Evolutionary conservation across 352 stramenopile genomes (phyloP).

Genomic region (Phytopythium aichiense): DNA sequence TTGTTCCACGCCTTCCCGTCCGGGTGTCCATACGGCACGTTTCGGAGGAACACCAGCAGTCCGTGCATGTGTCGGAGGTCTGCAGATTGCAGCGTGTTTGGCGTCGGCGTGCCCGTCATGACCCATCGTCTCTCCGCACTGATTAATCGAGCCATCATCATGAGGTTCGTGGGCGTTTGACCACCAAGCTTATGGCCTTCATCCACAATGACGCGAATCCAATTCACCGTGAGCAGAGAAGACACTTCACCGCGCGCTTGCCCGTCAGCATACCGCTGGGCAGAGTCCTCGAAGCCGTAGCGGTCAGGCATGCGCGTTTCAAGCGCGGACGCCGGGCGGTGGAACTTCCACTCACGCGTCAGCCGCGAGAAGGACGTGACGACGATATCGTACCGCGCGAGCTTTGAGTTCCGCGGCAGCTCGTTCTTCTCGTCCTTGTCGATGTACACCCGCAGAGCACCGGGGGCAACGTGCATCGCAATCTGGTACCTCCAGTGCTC

Average conservation of each 20-base stretch:
- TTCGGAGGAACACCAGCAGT: slow-evolving; percentile 89
- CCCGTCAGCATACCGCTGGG: slow-evolving; percentile 53
- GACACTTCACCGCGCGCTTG: slow-evolving; percentile 46
- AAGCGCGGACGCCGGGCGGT: slow-evolving; percentile 50
- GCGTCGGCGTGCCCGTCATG: slow-evolving; percentile 97
- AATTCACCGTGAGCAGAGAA: slow-evolving; percentile 60
- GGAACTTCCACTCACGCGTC: slow-evolving; percentile 57
- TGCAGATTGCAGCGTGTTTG: slow-evolving; percentile 78
- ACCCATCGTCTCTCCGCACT: slow-evolving; percentile 89
- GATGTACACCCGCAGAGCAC: slow-evolving; percentile 39
- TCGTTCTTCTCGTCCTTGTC: slow-evolving; percentile 30
- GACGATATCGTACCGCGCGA: slow-evolving; percentile 66
- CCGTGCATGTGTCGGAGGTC: slow-evolving; percentile 89
- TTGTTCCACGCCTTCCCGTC: slow-evolving; percentile 77
- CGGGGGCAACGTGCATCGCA: slow-evolving; percentile 35
- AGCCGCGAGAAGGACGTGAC: slow-evolving; percentile 71
- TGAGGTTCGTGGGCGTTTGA: slow-evolving; percentile 56
- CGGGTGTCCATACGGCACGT: slow-evolving; percentile 77
- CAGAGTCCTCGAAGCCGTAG: slow-evolving; percentile 56
- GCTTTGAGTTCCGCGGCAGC: slow-evolving; percentile 33
- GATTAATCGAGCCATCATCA: slow-evolving; percentile 79
- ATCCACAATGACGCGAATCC: slow-evolving; percentile 93
- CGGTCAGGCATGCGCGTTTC: slow-evolving; percentile 62
- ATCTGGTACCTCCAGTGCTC: slow-evolving; percentile 82
- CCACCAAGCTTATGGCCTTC: slow-evolving; percentile 93